These are phyloP conservation scores for Melanomma pulvis-pyrius DNA, from an alignment of 495 filamentous ascomycete genomes.

Conservation along the genomic window DNA sequence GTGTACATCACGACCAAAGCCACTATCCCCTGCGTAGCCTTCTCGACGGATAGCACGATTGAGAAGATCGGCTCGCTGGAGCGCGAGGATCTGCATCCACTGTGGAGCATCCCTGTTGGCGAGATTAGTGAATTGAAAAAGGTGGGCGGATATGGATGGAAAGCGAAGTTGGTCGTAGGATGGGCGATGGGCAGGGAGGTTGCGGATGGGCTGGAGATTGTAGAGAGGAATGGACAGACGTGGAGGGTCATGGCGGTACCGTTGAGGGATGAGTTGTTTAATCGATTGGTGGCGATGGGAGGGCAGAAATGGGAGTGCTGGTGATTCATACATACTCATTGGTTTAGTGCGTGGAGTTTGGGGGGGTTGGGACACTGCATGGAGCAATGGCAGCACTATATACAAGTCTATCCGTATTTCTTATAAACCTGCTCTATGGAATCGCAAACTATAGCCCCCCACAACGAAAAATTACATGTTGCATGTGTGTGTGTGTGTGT, in stretches of 20 bases:
- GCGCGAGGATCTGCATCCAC: constrained; percentile 56
- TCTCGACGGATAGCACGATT: constrained; percentile 51
- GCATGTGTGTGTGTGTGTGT: no score
- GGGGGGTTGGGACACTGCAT: no score
- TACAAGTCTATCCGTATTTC: no score
- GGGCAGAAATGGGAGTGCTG: constrained; percentile 87
- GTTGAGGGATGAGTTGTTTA: constrained; percentile 80
- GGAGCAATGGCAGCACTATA: no score
- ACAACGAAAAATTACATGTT: no score
- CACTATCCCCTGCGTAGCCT: constrained; percentile 63
- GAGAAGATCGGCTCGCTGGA: constrained; percentile 55
- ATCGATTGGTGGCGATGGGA: constrained; percentile 79
- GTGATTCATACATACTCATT: no score
- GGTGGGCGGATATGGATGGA: constrained; percentile 85
- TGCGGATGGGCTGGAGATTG: constrained; percentile 57
- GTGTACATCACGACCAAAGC: constrained; percentile 67
- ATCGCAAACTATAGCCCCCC: no score
- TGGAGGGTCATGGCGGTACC: constrained; percentile 72
- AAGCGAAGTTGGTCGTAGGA: constrained; percentile 81
- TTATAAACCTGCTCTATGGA: no score
- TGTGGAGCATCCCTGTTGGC: constrained; percentile 61
- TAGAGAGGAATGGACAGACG: constrained; percentile 55
- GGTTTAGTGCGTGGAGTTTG: no score
- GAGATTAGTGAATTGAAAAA: constrained; percentile 75
- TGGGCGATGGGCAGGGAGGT: constrained; percentile 52